Conservation (phyloP, 305 asterid genomes). For the Caryopteris hybrid region DNA sequence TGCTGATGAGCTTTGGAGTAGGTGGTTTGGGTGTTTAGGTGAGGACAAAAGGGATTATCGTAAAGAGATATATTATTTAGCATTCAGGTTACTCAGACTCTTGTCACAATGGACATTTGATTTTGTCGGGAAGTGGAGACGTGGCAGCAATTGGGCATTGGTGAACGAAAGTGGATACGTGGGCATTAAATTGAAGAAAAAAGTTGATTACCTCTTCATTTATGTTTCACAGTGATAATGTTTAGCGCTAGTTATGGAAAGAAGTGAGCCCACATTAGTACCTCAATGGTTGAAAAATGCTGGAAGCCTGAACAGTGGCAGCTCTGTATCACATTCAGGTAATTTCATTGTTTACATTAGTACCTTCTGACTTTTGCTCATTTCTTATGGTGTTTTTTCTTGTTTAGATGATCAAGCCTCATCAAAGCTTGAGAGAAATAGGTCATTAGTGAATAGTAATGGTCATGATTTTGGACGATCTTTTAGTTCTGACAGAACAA, state of each 20-base stretch:
- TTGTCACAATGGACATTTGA: not conserved
- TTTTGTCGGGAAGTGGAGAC: conserved; percentile 11
- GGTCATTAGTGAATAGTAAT: conserved; percentile 48
- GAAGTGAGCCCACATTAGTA: conserved; percentile 74
- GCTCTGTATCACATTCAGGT: conserved; percentile 56
- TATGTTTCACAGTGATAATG: conserved; percentile 38
- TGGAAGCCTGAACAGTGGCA: conserved; percentile 45
- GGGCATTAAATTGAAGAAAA: conserved; percentile 19
- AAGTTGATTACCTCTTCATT: conserved; percentile 22
- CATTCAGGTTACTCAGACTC: not conserved
- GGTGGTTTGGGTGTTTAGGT: conserved; percentile 1
- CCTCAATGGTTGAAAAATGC: conserved; percentile 86
- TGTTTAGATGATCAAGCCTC: conserved; percentile 56
- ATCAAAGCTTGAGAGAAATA: conserved; percentile 49
- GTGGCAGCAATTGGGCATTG: conserved; percentile 7
- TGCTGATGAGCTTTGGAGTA: conserved; percentile 11
- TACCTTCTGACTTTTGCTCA: not conserved
- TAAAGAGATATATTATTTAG: not conserved
- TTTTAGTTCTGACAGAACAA: conserved; percentile 53
- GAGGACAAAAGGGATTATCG: conserved; percentile 5
- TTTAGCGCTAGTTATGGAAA: conserved; percentile 64
- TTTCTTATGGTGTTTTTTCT: not conserved
- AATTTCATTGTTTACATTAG: not conserved
- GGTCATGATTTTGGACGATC: conserved; percentile 57
- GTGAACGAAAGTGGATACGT: conserved; percentile 15